Percentiles rank a stretch among this genome's conserved stretches.
Conservation (phyloP, 1,284 basidiomycete genomes). For the Erythrobasidium hasegawianum region DNA sequence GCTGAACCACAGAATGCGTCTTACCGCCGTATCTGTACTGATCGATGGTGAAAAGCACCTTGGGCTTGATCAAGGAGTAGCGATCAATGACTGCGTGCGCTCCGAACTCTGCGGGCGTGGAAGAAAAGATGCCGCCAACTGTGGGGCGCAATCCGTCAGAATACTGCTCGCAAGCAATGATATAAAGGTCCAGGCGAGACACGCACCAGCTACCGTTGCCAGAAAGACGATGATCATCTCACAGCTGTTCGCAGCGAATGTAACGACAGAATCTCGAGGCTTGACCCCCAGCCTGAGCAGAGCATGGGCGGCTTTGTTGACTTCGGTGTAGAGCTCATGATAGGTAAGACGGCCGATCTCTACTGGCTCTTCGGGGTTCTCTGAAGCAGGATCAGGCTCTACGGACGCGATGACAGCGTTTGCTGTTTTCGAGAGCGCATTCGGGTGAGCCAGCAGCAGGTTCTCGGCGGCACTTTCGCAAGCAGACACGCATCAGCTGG, state of each 20-base stretch:
- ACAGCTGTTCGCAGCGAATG: slow-evolving; percentile 42
- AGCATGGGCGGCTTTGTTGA: slow-evolving; percentile 37
- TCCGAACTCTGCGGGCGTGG: too few species aligned
- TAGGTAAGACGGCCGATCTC: slow-evolving; percentile 36
- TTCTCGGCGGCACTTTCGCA: slow-evolving; percentile 21
- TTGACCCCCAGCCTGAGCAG: slow-evolving; percentile 36
- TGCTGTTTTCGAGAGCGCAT: slow-evolving; percentile 35
- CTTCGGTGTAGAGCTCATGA: slow-evolving; percentile 42
- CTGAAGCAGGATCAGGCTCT: slow-evolving; percentile 36
- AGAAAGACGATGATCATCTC: slow-evolving; percentile 41
- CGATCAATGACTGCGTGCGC: too few species aligned
- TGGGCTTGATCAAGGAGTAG: too few species aligned
- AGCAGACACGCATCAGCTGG: neutral
- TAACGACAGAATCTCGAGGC: slow-evolving; percentile 40
- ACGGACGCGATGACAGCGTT: slow-evolving; percentile 39
- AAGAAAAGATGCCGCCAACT: too few species aligned
- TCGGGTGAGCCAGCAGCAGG: slow-evolving; percentile 30
- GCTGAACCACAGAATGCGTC: too few species aligned
- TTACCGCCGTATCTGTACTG: too few species aligned
- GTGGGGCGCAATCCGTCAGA: too few species aligned
- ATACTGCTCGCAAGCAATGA: too few species aligned
- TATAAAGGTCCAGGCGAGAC: too few species aligned
- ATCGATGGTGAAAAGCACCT: too few species aligned
- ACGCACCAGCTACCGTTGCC: slow-evolving; percentile 20
- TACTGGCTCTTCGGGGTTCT: slow-evolving; percentile 14